These are phyloP conservation scores for Bolboschoenus planiculmis DNA, from an alignment of 176 grass and related monocot species.

Conservation along the genomic window DNA sequence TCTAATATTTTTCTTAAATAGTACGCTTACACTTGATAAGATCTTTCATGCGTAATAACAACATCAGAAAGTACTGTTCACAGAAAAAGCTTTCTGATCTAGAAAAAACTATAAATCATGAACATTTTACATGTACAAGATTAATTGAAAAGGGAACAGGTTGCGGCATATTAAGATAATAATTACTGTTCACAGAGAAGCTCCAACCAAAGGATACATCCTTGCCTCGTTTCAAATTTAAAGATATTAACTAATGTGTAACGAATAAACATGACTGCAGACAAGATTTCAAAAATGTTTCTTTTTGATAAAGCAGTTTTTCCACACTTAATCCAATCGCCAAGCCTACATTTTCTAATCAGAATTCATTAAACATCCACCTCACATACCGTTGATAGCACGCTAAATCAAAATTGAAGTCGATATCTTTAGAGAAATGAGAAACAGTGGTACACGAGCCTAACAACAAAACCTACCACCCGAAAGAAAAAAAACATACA, in stretches of 20 bases:
- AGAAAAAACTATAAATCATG: too few species aligned
- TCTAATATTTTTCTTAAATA: too few species aligned
- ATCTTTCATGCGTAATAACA: too few species aligned
- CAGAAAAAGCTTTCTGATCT: too few species aligned
- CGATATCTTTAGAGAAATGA: not conserved
- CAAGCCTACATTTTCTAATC: not conserved
- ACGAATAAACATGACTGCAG: not conserved
- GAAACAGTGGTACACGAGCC: not conserved
- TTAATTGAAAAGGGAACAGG: not conserved
- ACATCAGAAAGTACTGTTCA: too few species aligned
- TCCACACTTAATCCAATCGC: not conserved
- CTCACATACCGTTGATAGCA: not conserved
- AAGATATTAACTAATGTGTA: not conserved
- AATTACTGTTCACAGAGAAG: not conserved
- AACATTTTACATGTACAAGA: not conserved
- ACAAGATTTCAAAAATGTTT: not conserved
- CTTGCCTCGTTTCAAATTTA: not conserved
- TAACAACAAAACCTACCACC: not conserved
- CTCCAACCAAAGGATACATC: not conserved
- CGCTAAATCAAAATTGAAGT: not conserved
- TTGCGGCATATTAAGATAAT: not conserved
- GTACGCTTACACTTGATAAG: too few species aligned
- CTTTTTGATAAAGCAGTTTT: not conserved
- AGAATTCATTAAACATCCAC: not conserved
- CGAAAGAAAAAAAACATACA: not conserved